Evolutionary conservation across 257 asterid genomes (phyloP).

Genomic region (Capsicum rhomboideum): DNA sequence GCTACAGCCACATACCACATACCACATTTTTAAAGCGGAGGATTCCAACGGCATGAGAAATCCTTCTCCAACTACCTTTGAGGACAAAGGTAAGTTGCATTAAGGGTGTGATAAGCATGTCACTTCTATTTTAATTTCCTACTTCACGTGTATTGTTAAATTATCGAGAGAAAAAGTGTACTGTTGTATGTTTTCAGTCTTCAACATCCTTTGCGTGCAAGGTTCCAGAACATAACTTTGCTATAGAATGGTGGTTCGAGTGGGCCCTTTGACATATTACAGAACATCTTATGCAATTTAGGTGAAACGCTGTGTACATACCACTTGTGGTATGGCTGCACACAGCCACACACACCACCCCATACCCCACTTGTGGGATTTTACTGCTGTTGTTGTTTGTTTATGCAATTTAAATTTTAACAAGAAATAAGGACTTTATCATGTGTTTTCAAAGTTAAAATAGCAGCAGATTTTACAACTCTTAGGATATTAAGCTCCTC

Average conservation of each 20-base stretch:
- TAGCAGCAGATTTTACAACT: background rate
- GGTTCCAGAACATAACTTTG: background rate
- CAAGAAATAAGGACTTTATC: background rate
- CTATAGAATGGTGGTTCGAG: background rate
- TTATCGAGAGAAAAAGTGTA: background rate
- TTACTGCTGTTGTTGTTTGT: background rate
- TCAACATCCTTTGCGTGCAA: background rate
- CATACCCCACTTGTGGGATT: background rate
- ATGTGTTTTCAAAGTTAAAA: background rate
- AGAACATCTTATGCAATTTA: background rate
- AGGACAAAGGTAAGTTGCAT: background rate
- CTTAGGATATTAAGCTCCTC: background rate
- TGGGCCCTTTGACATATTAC: background rate
- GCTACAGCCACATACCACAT: background rate
- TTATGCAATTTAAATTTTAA: background rate
- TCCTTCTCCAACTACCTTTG: background rate
- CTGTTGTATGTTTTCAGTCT: background rate
- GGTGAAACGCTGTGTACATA: too few species aligned
- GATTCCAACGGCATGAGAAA: background rate
- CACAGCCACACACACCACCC: background rate
- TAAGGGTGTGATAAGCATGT: background rate
- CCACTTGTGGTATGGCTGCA: background rate
- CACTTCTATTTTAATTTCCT: background rate
- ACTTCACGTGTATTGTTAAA: background rate
- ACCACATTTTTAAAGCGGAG: background rate